Conservation (phyloP, 2,329 filamentous ascomycete genomes). For the Tolypocladium amazonense region DNA sequence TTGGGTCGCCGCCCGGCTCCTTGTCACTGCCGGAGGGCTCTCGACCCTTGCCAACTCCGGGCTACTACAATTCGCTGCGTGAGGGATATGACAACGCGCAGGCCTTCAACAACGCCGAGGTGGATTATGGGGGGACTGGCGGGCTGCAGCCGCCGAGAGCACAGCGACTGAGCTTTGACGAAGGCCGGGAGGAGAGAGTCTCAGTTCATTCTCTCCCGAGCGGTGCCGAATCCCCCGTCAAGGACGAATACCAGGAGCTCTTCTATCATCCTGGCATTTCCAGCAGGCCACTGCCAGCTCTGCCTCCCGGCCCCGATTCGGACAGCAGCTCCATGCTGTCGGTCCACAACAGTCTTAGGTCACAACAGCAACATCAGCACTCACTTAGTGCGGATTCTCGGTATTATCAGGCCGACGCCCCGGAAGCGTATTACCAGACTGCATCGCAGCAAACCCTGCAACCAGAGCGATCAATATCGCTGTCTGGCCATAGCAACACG, state of each 20-base stretch:
- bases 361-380: conserved; percentile 37
- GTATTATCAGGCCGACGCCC: conserved; percentile 26
- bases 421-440: conserved; percentile 40
- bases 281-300: conserved; percentile 51
- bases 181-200: conserved; percentile 66
- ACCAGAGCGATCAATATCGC: conserved; percentile 65
- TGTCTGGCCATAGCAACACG: conserved; percentile 72
- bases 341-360: conserved; percentile 27
- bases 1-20: conserved; percentile 27
- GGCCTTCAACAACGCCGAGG: conserved; percentile 50
- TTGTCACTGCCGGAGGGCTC: conserved; percentile 30
- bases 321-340: conserved; percentile 47
- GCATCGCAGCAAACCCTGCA: conserved; percentile 25
- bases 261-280: conserved; percentile 84
- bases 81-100: conserved; percentile 20
- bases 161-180: conserved; percentile 78
- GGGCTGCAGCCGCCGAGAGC: conserved; percentile 67
- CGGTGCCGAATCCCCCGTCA: conserved; percentile 54
- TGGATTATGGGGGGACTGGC: conserved; percentile 86
- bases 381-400: conserved; percentile 37
- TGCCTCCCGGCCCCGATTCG: conserved; percentile 49
- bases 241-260: conserved; percentile 74
- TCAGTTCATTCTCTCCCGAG: conserved; percentile 45
- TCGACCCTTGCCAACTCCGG: conserved; percentile 38
- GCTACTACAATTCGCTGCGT: conserved; percentile 18